Conservation (phyloP, 306 rosid species). For the Cicer arietinum region DNA sequence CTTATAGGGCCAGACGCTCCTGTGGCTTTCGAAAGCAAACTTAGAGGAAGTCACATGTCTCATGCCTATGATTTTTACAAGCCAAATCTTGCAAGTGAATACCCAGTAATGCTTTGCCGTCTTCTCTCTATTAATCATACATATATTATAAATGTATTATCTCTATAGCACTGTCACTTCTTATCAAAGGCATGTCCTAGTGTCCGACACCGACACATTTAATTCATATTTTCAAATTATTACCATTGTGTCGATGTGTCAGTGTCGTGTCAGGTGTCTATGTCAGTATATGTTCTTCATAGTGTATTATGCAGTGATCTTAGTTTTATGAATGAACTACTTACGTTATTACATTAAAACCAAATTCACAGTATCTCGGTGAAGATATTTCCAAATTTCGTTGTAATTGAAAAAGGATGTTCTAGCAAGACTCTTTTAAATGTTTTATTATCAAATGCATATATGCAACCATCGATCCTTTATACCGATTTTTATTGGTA, state of each 20-base stretch:
- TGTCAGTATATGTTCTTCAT: no score
- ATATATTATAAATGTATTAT: background rate
- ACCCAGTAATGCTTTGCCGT: constrained; percentile 62
- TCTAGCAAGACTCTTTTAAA: no score
- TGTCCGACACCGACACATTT: no score
- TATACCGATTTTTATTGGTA: no score
- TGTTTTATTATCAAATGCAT: no score
- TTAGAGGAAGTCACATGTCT: constrained; percentile 84
- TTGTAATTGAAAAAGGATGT: background rate
- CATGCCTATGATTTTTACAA: constrained; percentile 88
- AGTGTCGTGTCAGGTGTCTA: no score
- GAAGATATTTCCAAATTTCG: constrained; percentile 20
- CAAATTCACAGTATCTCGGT: constrained; percentile 7
- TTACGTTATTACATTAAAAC: constrained; percentile 17
- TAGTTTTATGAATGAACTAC: constrained; percentile 4
- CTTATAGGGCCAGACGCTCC: constrained; percentile 89
- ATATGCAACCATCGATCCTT: no score
- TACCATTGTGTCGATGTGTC: no score
- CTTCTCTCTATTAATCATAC: constrained; percentile 1
- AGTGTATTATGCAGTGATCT: background rate
- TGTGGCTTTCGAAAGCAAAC: constrained; percentile 79
- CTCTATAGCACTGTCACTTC: no score
- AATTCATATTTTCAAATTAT: no score
- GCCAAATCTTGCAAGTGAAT: constrained; percentile 90
- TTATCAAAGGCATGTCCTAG: no score